Percentiles rank a stretch among this genome's conserved stretches.
Conservation (phyloP, 306 rosid genomes). For the Gillenia trifoliata region DNA sequence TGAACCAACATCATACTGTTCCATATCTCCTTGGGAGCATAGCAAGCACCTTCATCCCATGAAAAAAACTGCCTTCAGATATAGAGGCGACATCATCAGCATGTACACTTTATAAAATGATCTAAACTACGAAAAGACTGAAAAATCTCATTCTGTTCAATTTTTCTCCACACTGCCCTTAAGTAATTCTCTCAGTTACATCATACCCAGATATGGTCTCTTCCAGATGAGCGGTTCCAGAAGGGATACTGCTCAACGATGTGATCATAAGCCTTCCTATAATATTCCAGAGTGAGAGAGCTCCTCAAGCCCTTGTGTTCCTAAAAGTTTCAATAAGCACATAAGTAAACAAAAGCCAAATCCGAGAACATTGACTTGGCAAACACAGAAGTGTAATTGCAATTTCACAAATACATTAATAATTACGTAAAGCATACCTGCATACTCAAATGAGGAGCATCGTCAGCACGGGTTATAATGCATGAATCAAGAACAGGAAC, state of each 20-base stretch:
- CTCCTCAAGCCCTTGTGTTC: constrained; percentile 87
- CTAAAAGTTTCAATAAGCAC: constrained; percentile 38
- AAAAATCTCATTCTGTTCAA: constrained; percentile 14
- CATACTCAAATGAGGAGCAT: constrained; percentile 89
- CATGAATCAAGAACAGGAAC: constrained; percentile 97
- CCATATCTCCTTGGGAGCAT: constrained; percentile 99
- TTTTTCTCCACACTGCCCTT: constrained; percentile 9
- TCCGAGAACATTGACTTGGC: background rate
- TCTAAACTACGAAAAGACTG: constrained; percentile 9
- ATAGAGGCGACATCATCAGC: constrained; percentile 40
- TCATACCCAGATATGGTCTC: constrained; percentile 94
- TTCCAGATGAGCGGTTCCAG: constrained; percentile 92
- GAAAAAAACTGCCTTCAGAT: constrained; percentile 82
- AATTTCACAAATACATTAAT: background rate
- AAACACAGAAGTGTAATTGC: background rate
- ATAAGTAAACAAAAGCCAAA: constrained; percentile 1
- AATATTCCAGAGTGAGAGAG: constrained; percentile 80
- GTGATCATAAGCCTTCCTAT: constrained; percentile 67
- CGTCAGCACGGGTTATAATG: constrained; percentile 87
- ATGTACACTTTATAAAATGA: background rate
- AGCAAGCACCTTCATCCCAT: constrained; percentile 99
- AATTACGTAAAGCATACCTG: constrained; percentile 41
- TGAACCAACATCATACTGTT: constrained; percentile 96
- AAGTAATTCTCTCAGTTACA: constrained; percentile 4
- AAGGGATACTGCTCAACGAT: constrained; percentile 66